Evolutionary conservation across 2,329 filamentous ascomycete species (phyloP), one percentile per base, ranked within the genome.

Genomic region (Paraconiothyrium brasiliense): DNA sequence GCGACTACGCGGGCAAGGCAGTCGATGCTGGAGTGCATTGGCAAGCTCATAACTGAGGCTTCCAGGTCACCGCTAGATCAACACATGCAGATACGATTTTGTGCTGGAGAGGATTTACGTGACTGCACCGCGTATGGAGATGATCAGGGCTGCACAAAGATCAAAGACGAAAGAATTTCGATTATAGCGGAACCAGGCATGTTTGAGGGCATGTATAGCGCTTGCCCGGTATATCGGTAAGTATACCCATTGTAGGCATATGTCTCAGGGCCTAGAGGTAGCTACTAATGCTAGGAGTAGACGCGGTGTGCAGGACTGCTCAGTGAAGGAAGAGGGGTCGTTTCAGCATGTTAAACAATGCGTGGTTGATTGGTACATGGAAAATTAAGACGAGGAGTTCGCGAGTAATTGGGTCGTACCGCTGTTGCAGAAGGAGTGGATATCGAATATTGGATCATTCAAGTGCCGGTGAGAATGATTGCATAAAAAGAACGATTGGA

Each of bases 401-500:
- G 54, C 54, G 6, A 22, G n/a, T 34, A 35, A 48, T 35, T 41
- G 54, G 10, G 30, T 47, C 6, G 54, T 56, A 20, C 54, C 54
- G 30, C n/a, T 46, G 13, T 3, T 56, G 10, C 22, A 56, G 44
- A 46, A 20, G 30, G 54, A 41, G 13, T 56, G 54, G 54, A 56
- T 46, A 47, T 35, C 41, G 37, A 41, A 56, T 13, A 56, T 56
- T 56, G 54, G 54, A 32, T 47, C 41, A 7, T 56, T 56, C n/a
- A 37, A 48, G 41, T 56, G 54, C 54, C 13, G 43, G 30, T 58
- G 27, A 24, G 10, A 16, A 16, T 9, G 20, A 5, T 27, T 35
- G 35, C 6, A 52, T 50, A 24, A 4, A 34, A 24, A 24, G 32
- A 20, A 11, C 2, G 6, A 22, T 20, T 16, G 32, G 46, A 30